These are phyloP conservation scores for Alternaria infectoria DNA, from an alignment of 2,329 filamentous ascomycete species.

Conservation along the genomic window DNA sequence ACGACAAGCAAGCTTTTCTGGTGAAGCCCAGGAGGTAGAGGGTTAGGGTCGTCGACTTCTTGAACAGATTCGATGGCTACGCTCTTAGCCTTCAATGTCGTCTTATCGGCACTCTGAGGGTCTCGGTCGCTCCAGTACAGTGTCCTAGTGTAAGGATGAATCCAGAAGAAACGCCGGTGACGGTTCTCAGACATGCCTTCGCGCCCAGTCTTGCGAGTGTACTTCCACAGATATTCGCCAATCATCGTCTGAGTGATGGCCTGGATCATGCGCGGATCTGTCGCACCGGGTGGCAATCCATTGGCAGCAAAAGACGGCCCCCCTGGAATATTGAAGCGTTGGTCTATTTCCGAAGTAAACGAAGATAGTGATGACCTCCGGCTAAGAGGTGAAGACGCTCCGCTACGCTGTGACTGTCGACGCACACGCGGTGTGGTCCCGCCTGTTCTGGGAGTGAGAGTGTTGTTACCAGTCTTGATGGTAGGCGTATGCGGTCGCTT, in stretches of 20 bases:
- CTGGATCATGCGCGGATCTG: constrained; percentile 97
- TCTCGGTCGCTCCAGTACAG: constrained; percentile 96
- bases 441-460: constrained; percentile 51
- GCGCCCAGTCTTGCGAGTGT: constrained; percentile 92
- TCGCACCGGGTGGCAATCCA: constrained; percentile 70
- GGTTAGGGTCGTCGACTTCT: constrained; percentile 92
- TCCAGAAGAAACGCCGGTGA: constrained; percentile 97
- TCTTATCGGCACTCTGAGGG: constrained; percentile 77
- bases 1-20: constrained; percentile 91
- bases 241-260: constrained; percentile 99
- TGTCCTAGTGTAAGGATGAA: constrained; percentile 95
- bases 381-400: constrained; percentile 59
- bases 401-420: constrained; percentile 53
- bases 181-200: constrained; percentile 86
- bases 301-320: constrained; percentile 54
- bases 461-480: constrained; percentile 51
- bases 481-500: constrained; percentile 50
- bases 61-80: constrained; percentile 91
- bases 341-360: constrained; percentile 92
- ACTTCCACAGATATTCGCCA: constrained; percentile 98
- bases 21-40: constrained; percentile 91
- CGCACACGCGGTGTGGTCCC: constrained; percentile 64
- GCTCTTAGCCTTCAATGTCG: constrained; percentile 83
- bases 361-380: constrained; percentile 90
- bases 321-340: constrained; percentile 76